phyloP scores from a whole-genome alignment of 495 filamentous ascomycete genomes.

The Tuber aestivum region DNA sequence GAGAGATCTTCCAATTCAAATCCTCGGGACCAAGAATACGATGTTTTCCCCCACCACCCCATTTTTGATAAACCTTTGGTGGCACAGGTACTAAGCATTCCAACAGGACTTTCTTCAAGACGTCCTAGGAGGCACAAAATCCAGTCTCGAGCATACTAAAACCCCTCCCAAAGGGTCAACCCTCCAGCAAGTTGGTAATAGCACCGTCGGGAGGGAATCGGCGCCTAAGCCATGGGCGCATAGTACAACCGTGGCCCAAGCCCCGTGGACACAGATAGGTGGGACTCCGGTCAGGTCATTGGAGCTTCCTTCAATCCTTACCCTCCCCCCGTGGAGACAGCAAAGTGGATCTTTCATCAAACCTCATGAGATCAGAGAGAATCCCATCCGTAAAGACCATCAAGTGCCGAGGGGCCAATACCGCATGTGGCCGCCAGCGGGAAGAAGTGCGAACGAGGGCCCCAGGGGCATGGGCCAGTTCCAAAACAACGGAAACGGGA shows the following conservation, averaged over 20 bases:
- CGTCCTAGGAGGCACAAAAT: neutral
- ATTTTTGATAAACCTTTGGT: neutral
- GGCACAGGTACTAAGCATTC: neutral
- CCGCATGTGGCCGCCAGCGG: neutral
- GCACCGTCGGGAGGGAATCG: neutral
- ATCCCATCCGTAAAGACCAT: neutral
- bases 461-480: neutral
- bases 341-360: neutral
- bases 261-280: neutral
- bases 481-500: neutral
- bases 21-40: neutral
- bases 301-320: neutral
- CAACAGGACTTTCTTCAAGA: neutral
- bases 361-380: neutral
- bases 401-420: neutral
- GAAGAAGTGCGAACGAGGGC: neutral
- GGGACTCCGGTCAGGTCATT: neutral
- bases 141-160: neutral
- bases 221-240: neutral
- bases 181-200: neutral
- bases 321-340: neutral
- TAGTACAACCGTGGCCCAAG: neutral
- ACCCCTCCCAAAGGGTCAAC: neutral
- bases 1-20: constrained; percentile 46
- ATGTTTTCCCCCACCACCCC: neutral